phyloP scores from a whole-genome alignment of 345 rosid genomes.

The Aquilaria malaccensis region DNA sequence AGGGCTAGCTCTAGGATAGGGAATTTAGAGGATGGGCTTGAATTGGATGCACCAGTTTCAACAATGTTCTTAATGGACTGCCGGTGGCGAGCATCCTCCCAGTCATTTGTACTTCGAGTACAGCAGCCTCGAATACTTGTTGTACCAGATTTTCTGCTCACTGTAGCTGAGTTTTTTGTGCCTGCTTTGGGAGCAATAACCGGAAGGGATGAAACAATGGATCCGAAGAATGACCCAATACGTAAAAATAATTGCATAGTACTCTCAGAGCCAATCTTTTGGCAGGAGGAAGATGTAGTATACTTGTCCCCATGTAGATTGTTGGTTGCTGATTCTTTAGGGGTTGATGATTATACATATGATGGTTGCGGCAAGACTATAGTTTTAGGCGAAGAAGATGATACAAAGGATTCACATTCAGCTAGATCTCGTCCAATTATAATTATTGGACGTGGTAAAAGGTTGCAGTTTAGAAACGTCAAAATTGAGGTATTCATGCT shows the following conservation, averaged over 20 bases:
- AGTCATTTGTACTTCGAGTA: conserved; percentile 73
- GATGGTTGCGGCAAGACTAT: conserved; percentile 87
- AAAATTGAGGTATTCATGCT: conserved; percentile 67
- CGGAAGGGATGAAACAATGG: conserved; percentile 88
- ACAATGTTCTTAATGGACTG: conserved; percentile 97
- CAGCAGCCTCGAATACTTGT: conserved; percentile 96
- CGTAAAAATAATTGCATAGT: conserved; percentile 56
- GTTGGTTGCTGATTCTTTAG: conserved; percentile 71
- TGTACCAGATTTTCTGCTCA: conserved; percentile 95
- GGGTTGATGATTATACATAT: conserved; percentile 77
- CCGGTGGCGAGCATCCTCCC: conserved; percentile 86
- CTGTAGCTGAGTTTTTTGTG: conserved; percentile 91
- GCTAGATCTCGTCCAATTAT: conserved; percentile 63
- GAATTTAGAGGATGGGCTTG: conserved; percentile 40
- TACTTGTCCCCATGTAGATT: conserved; percentile 71
- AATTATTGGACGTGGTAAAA: conserved; percentile 85
- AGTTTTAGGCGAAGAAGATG: conserved; percentile 50
- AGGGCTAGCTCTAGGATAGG: conserved; percentile 45
- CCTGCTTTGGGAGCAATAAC: conserved; percentile 85
- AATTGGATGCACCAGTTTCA: conserved; percentile 52
- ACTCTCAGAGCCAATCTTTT: conserved; percentile 60
- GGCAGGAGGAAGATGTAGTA: conserved; percentile 77
- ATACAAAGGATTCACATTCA: conserved; percentile 36
- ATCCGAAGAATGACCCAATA: conserved; percentile 91
- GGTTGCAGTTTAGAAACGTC: conserved; percentile 78